Percentiles rank a stretch among this genome's conserved stretches.
phyloP scores from a whole-genome alignment of 768 basidiomycete species.

The Hemileccinum rubropunctum region DNA sequence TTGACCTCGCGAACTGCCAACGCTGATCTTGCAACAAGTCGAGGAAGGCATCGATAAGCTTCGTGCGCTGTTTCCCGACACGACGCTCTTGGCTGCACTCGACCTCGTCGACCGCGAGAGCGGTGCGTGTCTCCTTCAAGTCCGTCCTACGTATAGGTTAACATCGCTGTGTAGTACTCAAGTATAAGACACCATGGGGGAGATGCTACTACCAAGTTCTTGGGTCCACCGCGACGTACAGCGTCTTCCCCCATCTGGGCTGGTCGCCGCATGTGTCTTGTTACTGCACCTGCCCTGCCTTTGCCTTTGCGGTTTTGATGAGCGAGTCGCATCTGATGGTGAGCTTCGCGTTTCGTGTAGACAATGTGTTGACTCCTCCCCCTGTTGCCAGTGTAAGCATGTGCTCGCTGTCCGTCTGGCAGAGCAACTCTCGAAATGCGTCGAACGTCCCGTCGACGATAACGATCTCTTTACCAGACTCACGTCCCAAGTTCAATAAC shows the following conservation, averaged over 20 bases:
- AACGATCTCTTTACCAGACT: slow-evolving; percentile 46
- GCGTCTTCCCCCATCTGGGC: slow-evolving; percentile 50
- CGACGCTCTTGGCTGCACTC: slow-evolving; percentile 63
- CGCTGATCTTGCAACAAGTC: slow-evolving; percentile 25
- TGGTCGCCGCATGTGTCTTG: slow-evolving; percentile 40
- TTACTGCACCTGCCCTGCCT: slow-evolving; percentile 78
- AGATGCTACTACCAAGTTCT: slow-evolving; percentile 63
- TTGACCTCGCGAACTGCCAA: background rate
- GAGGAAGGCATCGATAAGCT: slow-evolving; percentile 59
- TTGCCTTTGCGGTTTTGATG: slow-evolving; percentile 59
- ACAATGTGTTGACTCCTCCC: slow-evolving; percentile 3
- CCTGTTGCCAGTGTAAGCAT: slow-evolving; percentile 74
- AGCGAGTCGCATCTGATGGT: slow-evolving; percentile 67
- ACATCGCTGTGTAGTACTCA: slow-evolving; percentile 47
- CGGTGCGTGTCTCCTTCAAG: slow-evolving; percentile 44
- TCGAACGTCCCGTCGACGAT: slow-evolving; percentile 45
- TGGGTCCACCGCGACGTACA: slow-evolving; percentile 62
- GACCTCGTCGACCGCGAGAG: slow-evolving; percentile 73
- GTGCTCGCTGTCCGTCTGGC: slow-evolving; percentile 66
- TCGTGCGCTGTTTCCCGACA: slow-evolving; percentile 58
- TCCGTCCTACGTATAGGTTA: background rate
- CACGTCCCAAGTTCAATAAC: slow-evolving; percentile 13
- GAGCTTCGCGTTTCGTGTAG: slow-evolving; percentile 4
- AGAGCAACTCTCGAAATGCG: slow-evolving; percentile 46
- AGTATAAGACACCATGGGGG: slow-evolving; percentile 56